Evolutionary conservation across 2,329 filamentous ascomycete genomes (phyloP), one percentile per base, ranked within the genome.

Genomic region (Chaetoscypha palmicola): DNA sequence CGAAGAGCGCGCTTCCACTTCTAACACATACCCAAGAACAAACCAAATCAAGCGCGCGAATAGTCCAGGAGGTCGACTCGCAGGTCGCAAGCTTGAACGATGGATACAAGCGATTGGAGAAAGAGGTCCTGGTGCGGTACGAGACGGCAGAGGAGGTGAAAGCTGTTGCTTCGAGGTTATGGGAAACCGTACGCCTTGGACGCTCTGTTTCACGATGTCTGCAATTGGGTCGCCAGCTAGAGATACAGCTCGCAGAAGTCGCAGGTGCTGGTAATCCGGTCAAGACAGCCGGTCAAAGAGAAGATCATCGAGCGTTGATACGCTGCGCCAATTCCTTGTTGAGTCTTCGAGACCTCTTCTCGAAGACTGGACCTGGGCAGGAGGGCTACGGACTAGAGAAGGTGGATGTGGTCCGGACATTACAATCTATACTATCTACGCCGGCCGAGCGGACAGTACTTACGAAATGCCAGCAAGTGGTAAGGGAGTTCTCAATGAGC

Each of bases 101-200:
- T 57, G 89, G 86, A 62, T 96, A 95, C 68, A 77, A 79, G 50
- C 80, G 91, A 53, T 73, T 97, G 20, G 84, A 94, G 66, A 83
- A 80, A 61, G 88, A 97, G 61, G 89, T 97, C 33, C 74, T 88
- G 41, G 77, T 84, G 57, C 87, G 91, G 56, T 86, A 94, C 68
- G 83, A 87, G 57, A 82, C 83, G 44, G 91, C 92, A 0, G 85
- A 94, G 45, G 81, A 92, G 65, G 86, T 95, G 5, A 77, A 83
- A 8, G 66, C 82, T 41, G 86, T 87, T 9, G 85, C 87, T 1
- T 77, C 85, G 57, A 76, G 89, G 9, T 73, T 96, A 21, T 87
- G 87, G 73, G 79, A 86, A 58, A 88, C 90, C 0, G 71, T 95
- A 48, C 77, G 80, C 48, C 69, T 97, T 2, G 85, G 84, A 1